A percentile compares a stretch with the other conserved stretches of the same genome.
phyloP scores from a whole-genome alignment of 768 basidiomycete genomes.

The Pholiota microspora region DNA sequence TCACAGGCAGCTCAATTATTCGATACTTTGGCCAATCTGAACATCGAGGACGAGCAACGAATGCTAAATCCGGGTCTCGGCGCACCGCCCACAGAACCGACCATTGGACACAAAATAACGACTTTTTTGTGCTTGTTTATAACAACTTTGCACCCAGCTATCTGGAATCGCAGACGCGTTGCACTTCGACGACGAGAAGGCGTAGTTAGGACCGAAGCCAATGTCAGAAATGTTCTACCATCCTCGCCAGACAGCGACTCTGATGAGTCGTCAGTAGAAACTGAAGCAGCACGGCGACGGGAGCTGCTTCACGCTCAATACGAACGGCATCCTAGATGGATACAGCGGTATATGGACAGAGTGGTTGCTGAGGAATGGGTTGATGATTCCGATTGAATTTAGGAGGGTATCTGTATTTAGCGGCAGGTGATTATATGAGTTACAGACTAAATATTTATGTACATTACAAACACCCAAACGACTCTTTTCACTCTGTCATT shows the following conservation, averaged over 20 bases:
- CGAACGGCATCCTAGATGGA: conserved; percentile 55
- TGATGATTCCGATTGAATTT: conserved; percentile 55
- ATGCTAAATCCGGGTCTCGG: conserved; percentile 35
- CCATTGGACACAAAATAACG: conserved; percentile 43
- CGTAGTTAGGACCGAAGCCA: conserved; percentile 63
- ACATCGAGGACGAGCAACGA: conserved; percentile 55
- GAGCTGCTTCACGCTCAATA: conserved; percentile 49
- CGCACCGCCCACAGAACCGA: conserved; percentile 39
- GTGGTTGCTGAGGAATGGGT: conserved; percentile 67
- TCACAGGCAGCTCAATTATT: conserved; percentile 36
- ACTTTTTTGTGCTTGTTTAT: conserved; percentile 58
- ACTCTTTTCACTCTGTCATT: not conserved
- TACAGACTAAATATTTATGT: conserved; percentile 1
- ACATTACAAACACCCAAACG: not conserved
- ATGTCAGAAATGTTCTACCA: conserved; percentile 34
- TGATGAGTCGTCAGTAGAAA: conserved; percentile 27
- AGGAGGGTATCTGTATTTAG: conserved; percentile 13
- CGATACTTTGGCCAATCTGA: conserved; percentile 54
- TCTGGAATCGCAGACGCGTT: conserved; percentile 66
- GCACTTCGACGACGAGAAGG: conserved; percentile 64
- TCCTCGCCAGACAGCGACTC: conserved; percentile 20
- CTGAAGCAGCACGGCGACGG: conserved; percentile 33
- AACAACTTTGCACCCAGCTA: conserved; percentile 67
- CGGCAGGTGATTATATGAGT: not conserved
- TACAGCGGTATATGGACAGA: conserved; percentile 60